phyloP scores from a whole-genome alignment of 2,329 filamentous ascomycete species.

The Alternaria hordeiaustralica region DNA sequence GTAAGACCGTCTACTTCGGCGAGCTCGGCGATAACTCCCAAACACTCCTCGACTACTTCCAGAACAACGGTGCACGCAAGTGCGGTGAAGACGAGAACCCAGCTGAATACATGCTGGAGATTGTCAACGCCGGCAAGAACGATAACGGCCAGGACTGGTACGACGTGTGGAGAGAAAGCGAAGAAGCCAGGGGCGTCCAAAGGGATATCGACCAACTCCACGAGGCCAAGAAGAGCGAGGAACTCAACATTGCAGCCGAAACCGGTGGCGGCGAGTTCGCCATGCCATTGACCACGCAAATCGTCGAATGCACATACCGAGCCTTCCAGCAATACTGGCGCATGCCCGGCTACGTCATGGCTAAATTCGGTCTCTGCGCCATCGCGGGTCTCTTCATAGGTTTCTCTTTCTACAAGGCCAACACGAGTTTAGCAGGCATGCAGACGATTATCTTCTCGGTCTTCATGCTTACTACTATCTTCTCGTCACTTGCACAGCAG shows the following conservation, averaged over 20 bases:
- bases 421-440: constrained; percentile 50
- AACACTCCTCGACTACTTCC: constrained; percentile 61
- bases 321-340: constrained; percentile 57
- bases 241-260: constrained; percentile 39
- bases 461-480: constrained; percentile 57
- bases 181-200: constrained; percentile 35
- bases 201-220: constrained; percentile 51
- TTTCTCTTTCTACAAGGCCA: constrained; percentile 53
- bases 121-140: constrained; percentile 46
- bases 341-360: constrained; percentile 52
- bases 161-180: constrained; percentile 47
- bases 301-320: constrained; percentile 49
- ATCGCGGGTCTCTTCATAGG: constrained; percentile 43
- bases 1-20: constrained; percentile 57
- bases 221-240: constrained; percentile 39
- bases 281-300: constrained; percentile 46
- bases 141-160: constrained; percentile 48
- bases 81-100: constrained; percentile 72
- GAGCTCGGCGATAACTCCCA: constrained; percentile 52
- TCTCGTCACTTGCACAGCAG: constrained; percentile 59
- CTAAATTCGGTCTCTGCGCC: constrained; percentile 38
- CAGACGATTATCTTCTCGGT: constrained; percentile 57
- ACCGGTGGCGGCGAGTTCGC: constrained; percentile 52
- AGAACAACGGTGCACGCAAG: constrained; percentile 65
- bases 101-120: constrained; percentile 76